Conservation (phyloP, 257 asterid species). For the Paulownia fortunei region DNA sequence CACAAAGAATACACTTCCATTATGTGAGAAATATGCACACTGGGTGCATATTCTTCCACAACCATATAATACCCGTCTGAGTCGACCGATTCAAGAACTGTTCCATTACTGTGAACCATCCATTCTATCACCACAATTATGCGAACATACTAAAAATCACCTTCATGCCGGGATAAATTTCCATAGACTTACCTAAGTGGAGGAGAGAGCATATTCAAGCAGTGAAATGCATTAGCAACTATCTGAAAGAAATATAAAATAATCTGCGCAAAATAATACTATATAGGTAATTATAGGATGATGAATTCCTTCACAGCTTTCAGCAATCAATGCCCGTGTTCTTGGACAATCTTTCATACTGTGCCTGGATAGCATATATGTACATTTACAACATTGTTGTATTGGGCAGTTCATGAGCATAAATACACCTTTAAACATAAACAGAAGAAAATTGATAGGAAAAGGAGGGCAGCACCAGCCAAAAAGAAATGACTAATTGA, state of each 20-base stretch:
- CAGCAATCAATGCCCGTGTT: background rate
- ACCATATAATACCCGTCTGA: background rate
- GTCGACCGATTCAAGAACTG: background rate
- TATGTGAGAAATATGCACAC: background rate
- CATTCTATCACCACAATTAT: background rate
- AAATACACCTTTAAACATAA: constrained; percentile 1
- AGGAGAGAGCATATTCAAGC: constrained; percentile 5
- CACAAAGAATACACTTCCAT: background rate
- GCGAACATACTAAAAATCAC: constrained; percentile 1
- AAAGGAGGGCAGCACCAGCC: background rate
- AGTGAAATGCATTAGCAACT: constrained; percentile 6
- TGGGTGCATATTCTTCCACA: background rate
- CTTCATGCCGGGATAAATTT: background rate
- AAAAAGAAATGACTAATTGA: constrained; percentile 10
- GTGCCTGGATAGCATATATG: background rate
- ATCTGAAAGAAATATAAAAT: background rate
- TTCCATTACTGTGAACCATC: background rate
- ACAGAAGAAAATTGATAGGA: background rate
- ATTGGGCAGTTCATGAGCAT: constrained; percentile 3
- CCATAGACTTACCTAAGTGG: background rate
- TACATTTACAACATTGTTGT: constrained; percentile 20
- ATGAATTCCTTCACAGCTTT: background rate
- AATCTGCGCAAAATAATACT: background rate
- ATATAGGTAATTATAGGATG: background rate
- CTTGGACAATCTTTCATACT: background rate